Conservation (phyloP, 2,329 filamentous ascomycete species). For the Fusarium guadeloupense region DNA sequence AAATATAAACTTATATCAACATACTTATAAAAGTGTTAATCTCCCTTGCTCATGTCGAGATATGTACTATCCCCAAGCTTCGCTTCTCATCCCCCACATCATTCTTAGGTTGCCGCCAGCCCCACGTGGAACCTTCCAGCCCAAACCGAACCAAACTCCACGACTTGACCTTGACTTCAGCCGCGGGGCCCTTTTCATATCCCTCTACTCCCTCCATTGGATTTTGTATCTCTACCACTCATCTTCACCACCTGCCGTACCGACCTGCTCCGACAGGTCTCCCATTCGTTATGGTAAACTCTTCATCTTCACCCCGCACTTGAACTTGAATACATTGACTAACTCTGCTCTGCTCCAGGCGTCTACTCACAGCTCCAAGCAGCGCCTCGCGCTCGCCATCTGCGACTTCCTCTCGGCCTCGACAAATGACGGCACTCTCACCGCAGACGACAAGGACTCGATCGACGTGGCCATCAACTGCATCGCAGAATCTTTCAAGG, state of each 20-base stretch:
- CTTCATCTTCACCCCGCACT: slow-evolving; percentile 11
- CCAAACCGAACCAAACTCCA: slow-evolving; percentile 42
- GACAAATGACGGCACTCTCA: slow-evolving; percentile 86
- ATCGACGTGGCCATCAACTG: slow-evolving; percentile 95
- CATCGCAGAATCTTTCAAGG: slow-evolving; percentile 94
- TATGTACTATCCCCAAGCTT: neutral
- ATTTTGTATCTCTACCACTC: slow-evolving; percentile 5
- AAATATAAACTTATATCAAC: too few relatives aligned
- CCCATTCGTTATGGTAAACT: slow-evolving; percentile 23
- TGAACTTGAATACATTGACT: slow-evolving; percentile 1
- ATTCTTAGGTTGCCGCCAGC: slow-evolving; percentile 9
- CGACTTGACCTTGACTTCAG: slow-evolving; percentile 23
- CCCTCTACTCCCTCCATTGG: slow-evolving; percentile 2
- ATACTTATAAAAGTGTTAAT: neutral
- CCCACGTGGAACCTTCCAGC: slow-evolving; percentile 46
- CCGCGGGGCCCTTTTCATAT: slow-evolving; percentile 33
- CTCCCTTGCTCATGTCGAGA: neutral
- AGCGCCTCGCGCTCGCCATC: slow-evolving; percentile 96
- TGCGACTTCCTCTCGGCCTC: slow-evolving; percentile 93
- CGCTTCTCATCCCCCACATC: slow-evolving; percentile 25
- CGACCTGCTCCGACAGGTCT: slow-evolving; percentile 14
- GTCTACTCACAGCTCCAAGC: slow-evolving; percentile 61
- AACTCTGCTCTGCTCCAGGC: slow-evolving; percentile 21
- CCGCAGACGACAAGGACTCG: slow-evolving; percentile 87
- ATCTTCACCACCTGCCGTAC: neutral